phyloP scores from a whole-genome alignment of 2,329 filamentous ascomycete species.

The Alternaria novae-zelandiae region DNA sequence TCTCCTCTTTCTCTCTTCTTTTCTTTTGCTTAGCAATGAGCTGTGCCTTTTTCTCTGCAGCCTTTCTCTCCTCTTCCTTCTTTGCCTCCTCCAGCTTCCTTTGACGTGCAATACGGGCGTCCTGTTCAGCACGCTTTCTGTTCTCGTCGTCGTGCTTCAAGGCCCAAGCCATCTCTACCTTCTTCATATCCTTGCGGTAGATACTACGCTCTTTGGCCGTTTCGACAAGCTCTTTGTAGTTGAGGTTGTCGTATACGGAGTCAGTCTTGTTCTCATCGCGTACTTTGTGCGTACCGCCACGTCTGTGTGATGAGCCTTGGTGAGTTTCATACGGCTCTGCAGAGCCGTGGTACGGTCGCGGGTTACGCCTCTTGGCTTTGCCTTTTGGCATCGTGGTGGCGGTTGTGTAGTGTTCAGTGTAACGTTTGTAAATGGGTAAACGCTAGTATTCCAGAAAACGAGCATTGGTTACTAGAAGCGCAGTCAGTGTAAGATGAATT shows the following conservation, averaged over 20 bases:
- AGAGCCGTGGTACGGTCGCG: slow-evolving; percentile 1
- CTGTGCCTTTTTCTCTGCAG: not conserved
- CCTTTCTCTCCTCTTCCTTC: slow-evolving; percentile 15
- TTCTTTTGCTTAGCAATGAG: slow-evolving; percentile 9
- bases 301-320: slow-evolving; percentile 26
- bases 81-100: slow-evolving; percentile 15
- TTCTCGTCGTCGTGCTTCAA: slow-evolving; percentile 28
- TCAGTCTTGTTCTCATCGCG: slow-evolving; percentile 33
- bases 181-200: slow-evolving; percentile 41
- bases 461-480: not conserved
- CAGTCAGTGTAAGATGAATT: not conserved
- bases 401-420: not conserved
- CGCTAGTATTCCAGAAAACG: not conserved
- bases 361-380: slow-evolving; percentile 15
- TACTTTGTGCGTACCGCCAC: slow-evolving; percentile 41
- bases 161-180: slow-evolving; percentile 32
- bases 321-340: slow-evolving; percentile 7
- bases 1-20: slow-evolving; percentile 11
- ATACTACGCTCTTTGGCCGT: slow-evolving; percentile 26
- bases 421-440: not conserved
- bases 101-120: slow-evolving; percentile 15
- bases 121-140: slow-evolving; percentile 10
- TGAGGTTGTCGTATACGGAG: slow-evolving; percentile 38
- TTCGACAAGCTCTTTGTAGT: slow-evolving; percentile 28
- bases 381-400: slow-evolving; percentile 25